These are phyloP conservation scores for Hypoxylon sp. DNA, from an alignment of 2,329 filamentous ascomycete genomes.

Conservation along the genomic window DNA sequence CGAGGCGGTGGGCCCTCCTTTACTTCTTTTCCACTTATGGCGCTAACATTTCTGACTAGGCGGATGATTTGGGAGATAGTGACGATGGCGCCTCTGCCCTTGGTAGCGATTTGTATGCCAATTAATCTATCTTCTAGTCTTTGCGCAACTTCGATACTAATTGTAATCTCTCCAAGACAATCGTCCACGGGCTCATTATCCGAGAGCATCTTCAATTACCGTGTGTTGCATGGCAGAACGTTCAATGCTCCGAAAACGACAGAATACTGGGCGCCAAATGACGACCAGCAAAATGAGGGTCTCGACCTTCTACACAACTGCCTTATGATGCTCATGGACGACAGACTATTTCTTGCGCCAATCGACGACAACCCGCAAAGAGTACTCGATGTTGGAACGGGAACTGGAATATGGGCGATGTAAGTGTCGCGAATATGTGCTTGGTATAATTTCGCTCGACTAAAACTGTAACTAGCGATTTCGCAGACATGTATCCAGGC, in stretches of 20 bases:
- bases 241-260: constrained; percentile 24
- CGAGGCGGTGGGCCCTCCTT: constrained; percentile 6
- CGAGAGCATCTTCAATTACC: constrained; percentile 24
- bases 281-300: constrained; percentile 26
- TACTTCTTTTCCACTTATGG: neutral
- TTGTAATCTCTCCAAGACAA: constrained; percentile 7
- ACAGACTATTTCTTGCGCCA: constrained; percentile 53
- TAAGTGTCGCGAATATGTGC: constrained; percentile 3
- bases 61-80: constrained; percentile 13
- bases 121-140: neutral
- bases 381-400: constrained; percentile 55
- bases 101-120: constrained; percentile 21
- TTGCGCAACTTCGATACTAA: constrained; percentile 1
- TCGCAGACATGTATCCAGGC: constrained; percentile 35
- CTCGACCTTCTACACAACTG: constrained; percentile 18
- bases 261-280: constrained; percentile 28
- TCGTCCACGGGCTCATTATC: constrained; percentile 24
- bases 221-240: constrained; percentile 24
- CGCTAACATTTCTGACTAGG: constrained; percentile 13
- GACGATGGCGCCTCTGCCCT: constrained; percentile 17
- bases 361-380: constrained; percentile 49
- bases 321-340: constrained; percentile 39
- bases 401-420: constrained; percentile 50
- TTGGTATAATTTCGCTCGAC: constrained; percentile 50
- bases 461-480: constrained; percentile 52